phyloP scores from a whole-genome alignment of 2,329 filamentous ascomycete genomes.

The Colletotrichum sp. region DNA sequence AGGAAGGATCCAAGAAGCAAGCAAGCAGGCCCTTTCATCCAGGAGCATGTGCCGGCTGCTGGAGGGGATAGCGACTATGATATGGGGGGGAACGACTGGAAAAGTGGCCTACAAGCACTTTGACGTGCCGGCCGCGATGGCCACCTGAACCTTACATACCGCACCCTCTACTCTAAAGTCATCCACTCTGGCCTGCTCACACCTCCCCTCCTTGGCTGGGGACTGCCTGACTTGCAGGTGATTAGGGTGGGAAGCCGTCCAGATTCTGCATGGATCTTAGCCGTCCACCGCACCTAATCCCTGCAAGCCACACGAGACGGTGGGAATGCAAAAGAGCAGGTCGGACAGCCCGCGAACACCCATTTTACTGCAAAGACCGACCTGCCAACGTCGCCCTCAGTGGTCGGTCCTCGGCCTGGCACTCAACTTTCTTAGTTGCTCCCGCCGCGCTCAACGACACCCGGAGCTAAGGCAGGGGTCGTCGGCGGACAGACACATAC shows the following conservation, averaged over 20 bases:
- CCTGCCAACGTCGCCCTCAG: background rate
- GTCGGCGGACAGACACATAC: background rate
- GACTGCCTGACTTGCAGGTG: slow-evolving; percentile 24
- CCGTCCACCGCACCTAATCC: slow-evolving; percentile 14
- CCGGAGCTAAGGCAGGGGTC: slow-evolving; percentile 20
- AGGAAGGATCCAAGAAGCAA: background rate
- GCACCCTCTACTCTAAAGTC: slow-evolving; percentile 14
- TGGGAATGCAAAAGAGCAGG: slow-evolving; percentile 7
- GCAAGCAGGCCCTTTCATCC: background rate
- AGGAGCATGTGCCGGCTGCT: background rate
- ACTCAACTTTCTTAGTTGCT: slow-evolving; percentile 1
- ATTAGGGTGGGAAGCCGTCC: slow-evolving; percentile 22
- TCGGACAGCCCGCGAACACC: slow-evolving; percentile 8
- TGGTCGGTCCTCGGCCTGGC: slow-evolving; percentile 4
- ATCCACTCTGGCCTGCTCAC: slow-evolving; percentile 8
- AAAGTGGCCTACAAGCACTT: slow-evolving; percentile 13
- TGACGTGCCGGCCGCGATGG: slow-evolving; percentile 14
- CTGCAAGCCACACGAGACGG: slow-evolving; percentile 22
- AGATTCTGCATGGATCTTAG: slow-evolving; percentile 20
- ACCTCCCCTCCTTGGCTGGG: slow-evolving; percentile 13
- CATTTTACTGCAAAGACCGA: background rate
- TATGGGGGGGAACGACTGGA: slow-evolving; percentile 2
- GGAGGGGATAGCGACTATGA: slow-evolving; percentile 9
- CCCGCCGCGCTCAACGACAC: slow-evolving; percentile 3
- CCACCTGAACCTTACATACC: slow-evolving; percentile 23